Evolutionary conservation across 2,329 filamentous ascomycete genomes (phyloP).

Genomic region (Pseudogymnoascus sp.): DNA sequence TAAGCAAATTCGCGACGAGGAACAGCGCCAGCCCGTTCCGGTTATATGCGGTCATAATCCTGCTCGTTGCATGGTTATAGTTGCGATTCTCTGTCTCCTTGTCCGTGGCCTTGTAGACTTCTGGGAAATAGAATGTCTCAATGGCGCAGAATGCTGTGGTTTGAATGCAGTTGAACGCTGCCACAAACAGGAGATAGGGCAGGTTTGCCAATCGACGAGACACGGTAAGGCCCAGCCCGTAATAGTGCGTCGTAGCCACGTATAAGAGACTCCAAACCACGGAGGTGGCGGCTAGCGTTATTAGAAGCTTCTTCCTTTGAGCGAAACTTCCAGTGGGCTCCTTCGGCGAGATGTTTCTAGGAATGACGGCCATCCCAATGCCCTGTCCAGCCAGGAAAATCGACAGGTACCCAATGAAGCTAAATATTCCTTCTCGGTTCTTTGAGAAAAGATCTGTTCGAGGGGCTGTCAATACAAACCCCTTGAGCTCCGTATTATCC

Average conservation of each 20-base stretch:
- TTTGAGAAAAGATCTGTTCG: conserved; percentile 73
- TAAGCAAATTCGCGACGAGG: conserved; percentile 79
- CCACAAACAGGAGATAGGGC: conserved; percentile 87
- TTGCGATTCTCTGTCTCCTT: conserved; percentile 54
- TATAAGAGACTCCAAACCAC: conserved; percentile 65
- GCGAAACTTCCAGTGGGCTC: conserved; percentile 33
- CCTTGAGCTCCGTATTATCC: conserved; percentile 70
- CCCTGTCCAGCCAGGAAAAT: conserved; percentile 90
- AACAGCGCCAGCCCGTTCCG: conserved; percentile 82
- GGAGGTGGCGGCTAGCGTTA: conserved; percentile 58
- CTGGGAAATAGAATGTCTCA: conserved; percentile 72
- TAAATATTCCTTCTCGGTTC: conserved; percentile 94
- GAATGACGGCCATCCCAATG: conserved; percentile 72
- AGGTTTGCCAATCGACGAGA: conserved; percentile 88
- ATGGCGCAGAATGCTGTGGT: conserved; percentile 70
- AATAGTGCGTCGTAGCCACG: conserved; percentile 60
- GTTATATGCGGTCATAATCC: conserved; percentile 77
- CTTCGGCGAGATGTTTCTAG: conserved; percentile 43
- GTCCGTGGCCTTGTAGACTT: conserved; percentile 52
- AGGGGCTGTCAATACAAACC: conserved; percentile 75
- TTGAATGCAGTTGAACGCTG: conserved; percentile 84
- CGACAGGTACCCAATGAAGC: conserved; percentile 85
- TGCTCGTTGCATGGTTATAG: conserved; percentile 66
- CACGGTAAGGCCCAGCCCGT: conserved; percentile 67
- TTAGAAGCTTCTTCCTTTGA: conserved; percentile 52